A percentile compares a stretch with the other conserved stretches of the same genome.
phyloP scores from a whole-genome alignment of 352 stramenopile genomes.

The Phytophthora litchii region DNA sequence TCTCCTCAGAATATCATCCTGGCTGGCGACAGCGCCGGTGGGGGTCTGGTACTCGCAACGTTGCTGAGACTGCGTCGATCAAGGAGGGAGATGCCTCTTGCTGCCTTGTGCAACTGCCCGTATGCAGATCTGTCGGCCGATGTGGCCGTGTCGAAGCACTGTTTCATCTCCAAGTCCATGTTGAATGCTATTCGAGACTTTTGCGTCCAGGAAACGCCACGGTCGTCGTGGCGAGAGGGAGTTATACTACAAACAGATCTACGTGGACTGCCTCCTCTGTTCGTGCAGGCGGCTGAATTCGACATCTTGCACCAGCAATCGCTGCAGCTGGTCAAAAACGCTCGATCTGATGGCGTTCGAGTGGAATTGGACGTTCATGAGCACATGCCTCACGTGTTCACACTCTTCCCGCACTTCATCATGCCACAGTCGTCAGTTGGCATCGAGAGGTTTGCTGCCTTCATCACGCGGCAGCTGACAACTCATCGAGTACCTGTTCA shows the following conservation, averaged over 20 bases:
- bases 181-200: slow-evolving; percentile 42
- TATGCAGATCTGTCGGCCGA: slow-evolving; percentile 50
- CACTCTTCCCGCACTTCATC: slow-evolving; percentile 47
- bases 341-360: slow-evolving; percentile 30
- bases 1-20: slow-evolving; percentile 41
- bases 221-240: slow-evolving; percentile 42
- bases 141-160: slow-evolving; percentile 43
- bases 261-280: slow-evolving; percentile 41
- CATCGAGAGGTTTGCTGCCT: slow-evolving; percentile 47
- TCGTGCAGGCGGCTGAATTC: slow-evolving; percentile 53
- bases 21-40: slow-evolving; percentile 61
- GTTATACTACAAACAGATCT: slow-evolving; percentile 50
- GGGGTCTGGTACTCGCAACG: slow-evolving; percentile 48
- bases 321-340: slow-evolving; percentile 42
- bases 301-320: slow-evolving; percentile 56
- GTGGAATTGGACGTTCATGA: slow-evolving; percentile 54
- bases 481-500: slow-evolving; percentile 28
- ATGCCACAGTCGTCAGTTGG: slow-evolving; percentile 56
- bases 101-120: slow-evolving; percentile 49
- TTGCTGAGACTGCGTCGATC: slow-evolving; percentile 44
- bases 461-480: slow-evolving; percentile 41
- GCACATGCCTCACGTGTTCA: slow-evolving; percentile 73
- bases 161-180: slow-evolving; percentile 54
- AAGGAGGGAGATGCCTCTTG: slow-evolving; percentile 32
- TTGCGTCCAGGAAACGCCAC: slow-evolving; percentile 20